Conservation (phyloP, 129 eudicot genomes). For the Apium graveolens region DNA sequence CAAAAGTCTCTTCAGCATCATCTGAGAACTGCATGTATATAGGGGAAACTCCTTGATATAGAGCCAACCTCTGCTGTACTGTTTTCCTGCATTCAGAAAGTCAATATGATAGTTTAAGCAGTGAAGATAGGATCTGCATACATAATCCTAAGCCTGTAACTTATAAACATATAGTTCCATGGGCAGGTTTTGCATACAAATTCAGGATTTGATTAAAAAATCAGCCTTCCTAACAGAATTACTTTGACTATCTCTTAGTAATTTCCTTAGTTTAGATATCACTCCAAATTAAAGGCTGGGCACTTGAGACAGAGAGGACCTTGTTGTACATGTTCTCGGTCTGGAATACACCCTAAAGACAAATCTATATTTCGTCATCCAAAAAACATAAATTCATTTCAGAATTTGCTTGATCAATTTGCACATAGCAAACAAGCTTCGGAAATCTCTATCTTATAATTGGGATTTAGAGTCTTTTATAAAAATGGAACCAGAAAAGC, state of each 20-base stretch:
- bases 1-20: constrained; percentile 80
- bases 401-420: neutral
- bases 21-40: constrained; percentile 77
- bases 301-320: neutral
- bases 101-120: neutral
- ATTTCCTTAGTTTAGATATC: neutral
- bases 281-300: neutral
- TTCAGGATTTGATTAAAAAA: too few relatives aligned
- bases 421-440: neutral
- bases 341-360: neutral
- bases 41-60: constrained; percentile 96
- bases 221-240: neutral
- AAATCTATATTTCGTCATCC: constrained; percentile 1
- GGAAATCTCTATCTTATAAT: neutral
- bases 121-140: neutral
- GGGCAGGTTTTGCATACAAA: neutral
- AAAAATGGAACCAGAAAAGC: neutral
- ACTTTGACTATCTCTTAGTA: neutral
- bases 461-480: neutral
- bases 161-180: neutral
- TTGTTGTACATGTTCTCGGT: neutral
- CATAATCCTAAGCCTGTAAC: neutral
- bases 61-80: constrained; percentile 84
- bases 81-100: constrained; percentile 56
- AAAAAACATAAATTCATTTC: neutral